These are phyloP conservation scores for Globisporangium rhizosaccharum DNA, from an alignment of 352 stramenopile genomes.

Conservation along the genomic window DNA sequence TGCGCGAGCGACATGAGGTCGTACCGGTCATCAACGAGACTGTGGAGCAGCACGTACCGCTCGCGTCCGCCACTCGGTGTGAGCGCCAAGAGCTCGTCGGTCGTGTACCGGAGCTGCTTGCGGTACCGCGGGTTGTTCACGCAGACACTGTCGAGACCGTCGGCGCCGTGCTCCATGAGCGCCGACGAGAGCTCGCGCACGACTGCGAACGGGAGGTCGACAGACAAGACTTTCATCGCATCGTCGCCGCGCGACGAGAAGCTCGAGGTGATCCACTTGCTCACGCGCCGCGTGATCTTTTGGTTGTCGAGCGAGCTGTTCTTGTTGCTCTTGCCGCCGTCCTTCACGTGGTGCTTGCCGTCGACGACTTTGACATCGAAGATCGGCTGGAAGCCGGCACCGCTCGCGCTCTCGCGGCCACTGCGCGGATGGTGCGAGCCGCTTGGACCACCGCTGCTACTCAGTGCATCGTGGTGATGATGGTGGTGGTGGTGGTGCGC, in stretches of 20 bases:
- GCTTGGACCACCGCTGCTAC: constrained; percentile 6
- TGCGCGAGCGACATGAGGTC: constrained; percentile 79
- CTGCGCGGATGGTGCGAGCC: constrained; percentile 15
- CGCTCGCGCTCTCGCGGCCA: constrained; percentile 13
- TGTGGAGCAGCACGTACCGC: constrained; percentile 79
- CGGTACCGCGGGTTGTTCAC: constrained; percentile 64
- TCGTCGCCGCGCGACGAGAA: constrained; percentile 71
- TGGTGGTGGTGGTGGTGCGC: background rate
- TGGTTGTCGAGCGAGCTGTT: constrained; percentile 61
- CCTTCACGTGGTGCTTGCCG: constrained; percentile 46
- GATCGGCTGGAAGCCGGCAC: constrained; percentile 39
- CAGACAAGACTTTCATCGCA: constrained; percentile 77
- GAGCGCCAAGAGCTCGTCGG: constrained; percentile 65
- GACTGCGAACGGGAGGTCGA: constrained; percentile 75
- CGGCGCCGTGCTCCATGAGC: constrained; percentile 65
- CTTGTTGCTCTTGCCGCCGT: constrained; percentile 68
- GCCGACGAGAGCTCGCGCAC: constrained; percentile 77
- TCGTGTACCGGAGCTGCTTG: constrained; percentile 77
- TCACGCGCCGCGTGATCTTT: constrained; percentile 77
- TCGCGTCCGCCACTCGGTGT: constrained; percentile 50
- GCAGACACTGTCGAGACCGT: constrained; percentile 51
- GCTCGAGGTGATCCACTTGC: constrained; percentile 82
- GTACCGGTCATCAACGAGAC: constrained; percentile 80
- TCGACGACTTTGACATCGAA: constrained; percentile 80
- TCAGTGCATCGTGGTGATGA: constrained; percentile 7